These are phyloP conservation scores for Saccharomycopsis crataegensis DNA, from an alignment of 1,139 yeast species.

Conservation along the genomic window DNA sequence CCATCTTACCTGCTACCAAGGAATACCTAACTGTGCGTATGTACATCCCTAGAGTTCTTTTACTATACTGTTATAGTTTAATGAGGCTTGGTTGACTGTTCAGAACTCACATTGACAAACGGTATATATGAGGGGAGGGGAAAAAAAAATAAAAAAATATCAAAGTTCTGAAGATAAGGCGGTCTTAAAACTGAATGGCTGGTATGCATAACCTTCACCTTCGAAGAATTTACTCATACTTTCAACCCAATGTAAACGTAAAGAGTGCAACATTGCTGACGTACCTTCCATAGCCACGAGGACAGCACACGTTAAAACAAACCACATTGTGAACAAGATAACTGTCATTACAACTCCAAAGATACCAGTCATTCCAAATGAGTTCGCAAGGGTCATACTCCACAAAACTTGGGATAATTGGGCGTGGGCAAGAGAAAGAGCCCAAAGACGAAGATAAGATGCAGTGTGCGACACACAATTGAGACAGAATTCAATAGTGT, in stretches of 20 bases:
- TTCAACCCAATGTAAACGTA: constrained; percentile 84
- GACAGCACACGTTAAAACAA: constrained; percentile 61
- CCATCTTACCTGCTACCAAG: no score
- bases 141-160: neutral
- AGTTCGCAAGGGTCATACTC: constrained; percentile 66
- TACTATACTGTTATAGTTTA: no score
- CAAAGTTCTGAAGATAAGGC: constrained; percentile 6
- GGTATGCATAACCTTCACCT: constrained; percentile 70
- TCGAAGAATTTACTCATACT: constrained; percentile 80
- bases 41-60: no score
- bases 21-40: no score
- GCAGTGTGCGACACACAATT: constrained; percentile 79
- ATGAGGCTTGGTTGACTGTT: no score
- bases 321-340: constrained; percentile 71
- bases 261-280: constrained; percentile 78
- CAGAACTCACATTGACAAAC: no score
- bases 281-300: constrained; percentile 83
- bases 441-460: constrained; percentile 73
- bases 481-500: constrained; percentile 71
- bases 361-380: constrained; percentile 42
- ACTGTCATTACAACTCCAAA: constrained; percentile 48
- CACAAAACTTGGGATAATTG: constrained; percentile 69
- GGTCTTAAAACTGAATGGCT: constrained; percentile 54
- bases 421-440: constrained; percentile 71
- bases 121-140: no score